Evolutionary conservation across 139 green algal genomes (phyloP).

Genomic region (Pleodorina starrii): DNA sequence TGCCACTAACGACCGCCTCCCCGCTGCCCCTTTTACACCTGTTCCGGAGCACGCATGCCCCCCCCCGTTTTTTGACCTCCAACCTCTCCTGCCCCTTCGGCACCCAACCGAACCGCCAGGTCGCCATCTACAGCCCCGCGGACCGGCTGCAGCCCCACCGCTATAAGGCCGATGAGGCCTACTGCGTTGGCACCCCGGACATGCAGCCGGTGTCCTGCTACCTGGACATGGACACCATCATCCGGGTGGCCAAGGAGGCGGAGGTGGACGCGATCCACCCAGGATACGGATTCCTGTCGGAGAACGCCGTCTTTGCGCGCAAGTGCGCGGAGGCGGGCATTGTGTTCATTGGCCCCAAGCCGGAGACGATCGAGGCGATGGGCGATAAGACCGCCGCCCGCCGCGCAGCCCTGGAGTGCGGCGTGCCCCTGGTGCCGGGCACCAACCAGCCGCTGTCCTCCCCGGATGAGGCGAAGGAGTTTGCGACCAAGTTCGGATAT

Average conservation of each 20-base stretch:
- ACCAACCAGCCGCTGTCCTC: slow-evolving; percentile 79
- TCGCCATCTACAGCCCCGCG: slow-evolving; percentile 92
- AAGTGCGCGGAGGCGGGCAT: slow-evolving; percentile 91
- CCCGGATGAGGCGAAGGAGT: slow-evolving; percentile 78
- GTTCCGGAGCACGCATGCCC: too few species aligned
- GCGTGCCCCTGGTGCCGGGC: slow-evolving; percentile 92
- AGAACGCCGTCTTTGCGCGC: slow-evolving; percentile 91
- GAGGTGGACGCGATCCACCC: slow-evolving; percentile 94
- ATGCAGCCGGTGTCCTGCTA: slow-evolving; percentile 88
- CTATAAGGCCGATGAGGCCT: slow-evolving; percentile 96
- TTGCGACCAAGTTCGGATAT: slow-evolving; percentile 82
- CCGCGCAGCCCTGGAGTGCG: slow-evolving; percentile 79
- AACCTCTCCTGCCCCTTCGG: too few species aligned
- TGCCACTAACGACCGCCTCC: too few species aligned
- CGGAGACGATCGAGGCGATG: slow-evolving; percentile 91
- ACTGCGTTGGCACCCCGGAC: slow-evolving; percentile 77
- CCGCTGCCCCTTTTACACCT: too few species aligned
- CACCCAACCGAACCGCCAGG: slow-evolving; percentile 42
- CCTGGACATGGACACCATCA: slow-evolving; percentile 85
- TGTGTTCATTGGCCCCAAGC: slow-evolving; percentile 88
- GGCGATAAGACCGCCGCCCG: slow-evolving; percentile 91
- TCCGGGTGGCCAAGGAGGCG: slow-evolving; percentile 85
- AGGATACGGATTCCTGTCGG: slow-evolving; percentile 91
- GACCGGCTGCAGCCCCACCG: slow-evolving; percentile 92
- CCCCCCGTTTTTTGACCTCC: too few species aligned